Conservation (phyloP, 768 basidiomycete genomes). For the Chalciporus piperatus region DNA sequence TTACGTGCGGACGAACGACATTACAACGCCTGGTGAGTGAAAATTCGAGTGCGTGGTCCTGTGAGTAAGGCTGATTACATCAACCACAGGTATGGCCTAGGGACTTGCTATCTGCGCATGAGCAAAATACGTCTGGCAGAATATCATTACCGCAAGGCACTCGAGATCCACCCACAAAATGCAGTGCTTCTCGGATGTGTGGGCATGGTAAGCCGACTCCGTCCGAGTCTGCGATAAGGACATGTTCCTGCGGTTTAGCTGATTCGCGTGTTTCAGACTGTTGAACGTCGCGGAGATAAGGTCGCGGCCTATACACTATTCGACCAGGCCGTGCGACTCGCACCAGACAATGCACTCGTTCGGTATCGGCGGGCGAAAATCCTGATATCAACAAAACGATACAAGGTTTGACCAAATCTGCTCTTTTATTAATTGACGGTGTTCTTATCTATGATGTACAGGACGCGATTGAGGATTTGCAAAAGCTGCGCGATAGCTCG, state of each 20-base stretch:
- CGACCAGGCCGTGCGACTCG: slow-evolving; percentile 72
- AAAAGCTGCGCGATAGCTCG: slow-evolving; percentile 73
- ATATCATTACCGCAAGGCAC: slow-evolving; percentile 92
- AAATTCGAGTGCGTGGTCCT: not conserved
- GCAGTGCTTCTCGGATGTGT: slow-evolving; percentile 96
- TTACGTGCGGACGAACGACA: slow-evolving; percentile 89
- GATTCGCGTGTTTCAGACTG: slow-evolving; percentile 54
- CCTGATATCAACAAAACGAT: slow-evolving; percentile 78
- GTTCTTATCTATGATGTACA: slow-evolving; percentile 37
- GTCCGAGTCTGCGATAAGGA: slow-evolving; percentile 19
- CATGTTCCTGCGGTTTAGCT: slow-evolving; percentile 5
- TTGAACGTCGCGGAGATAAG: slow-evolving; percentile 81
- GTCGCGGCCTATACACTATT: slow-evolving; percentile 75
- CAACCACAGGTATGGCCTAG: slow-evolving; percentile 89
- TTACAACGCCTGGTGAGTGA: slow-evolving; percentile 93
- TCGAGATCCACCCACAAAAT: slow-evolving; percentile 90
- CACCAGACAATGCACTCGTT: slow-evolving; percentile 89
- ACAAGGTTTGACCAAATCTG: slow-evolving; percentile 54
- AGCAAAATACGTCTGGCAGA: slow-evolving; percentile 92
- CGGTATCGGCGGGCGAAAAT: slow-evolving; percentile 93
- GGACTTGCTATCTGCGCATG: slow-evolving; percentile 92
- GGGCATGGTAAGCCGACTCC: slow-evolving; percentile 73
- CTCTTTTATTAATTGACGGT: slow-evolving; percentile 17
- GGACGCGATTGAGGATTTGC: slow-evolving; percentile 80
- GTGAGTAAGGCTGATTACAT: slow-evolving; percentile 23